phyloP scores from a whole-genome alignment of 805 yeast genomes.

The Ogataea corticis region DNA sequence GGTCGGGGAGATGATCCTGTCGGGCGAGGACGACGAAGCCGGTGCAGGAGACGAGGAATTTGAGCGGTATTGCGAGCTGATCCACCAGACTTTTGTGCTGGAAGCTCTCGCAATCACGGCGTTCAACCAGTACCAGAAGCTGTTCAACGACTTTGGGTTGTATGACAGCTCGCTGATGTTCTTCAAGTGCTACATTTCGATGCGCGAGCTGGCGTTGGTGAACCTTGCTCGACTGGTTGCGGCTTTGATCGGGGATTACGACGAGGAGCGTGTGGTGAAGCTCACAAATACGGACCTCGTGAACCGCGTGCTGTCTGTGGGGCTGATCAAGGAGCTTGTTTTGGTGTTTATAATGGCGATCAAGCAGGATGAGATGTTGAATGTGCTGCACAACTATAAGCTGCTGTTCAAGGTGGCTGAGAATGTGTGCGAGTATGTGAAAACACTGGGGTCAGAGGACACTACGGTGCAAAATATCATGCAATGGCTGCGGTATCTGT shows the following conservation, averaged over 20 bases:
- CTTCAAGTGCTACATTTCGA: slow-evolving; percentile 26
- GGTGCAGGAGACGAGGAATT: slow-evolving; percentile 12
- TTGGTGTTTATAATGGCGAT: slow-evolving; percentile 30
- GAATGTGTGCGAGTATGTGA: slow-evolving; percentile 20
- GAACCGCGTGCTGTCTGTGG: slow-evolving; percentile 22
- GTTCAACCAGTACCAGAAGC: slow-evolving; percentile 23
- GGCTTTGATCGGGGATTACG: slow-evolving; percentile 16
- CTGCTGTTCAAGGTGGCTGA: slow-evolving; percentile 28
- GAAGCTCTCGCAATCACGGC: slow-evolving; percentile 30
- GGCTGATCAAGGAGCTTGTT: slow-evolving; percentile 28
- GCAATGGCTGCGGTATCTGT: slow-evolving; percentile 35
- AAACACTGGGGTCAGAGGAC: slow-evolving; percentile 14
- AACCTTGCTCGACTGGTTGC: slow-evolving; percentile 23
- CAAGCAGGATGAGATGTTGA: slow-evolving; percentile 32
- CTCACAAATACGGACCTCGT: slow-evolving; percentile 17
- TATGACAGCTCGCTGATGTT: slow-evolving; percentile 27
- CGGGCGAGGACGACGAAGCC: slow-evolving; percentile 5
- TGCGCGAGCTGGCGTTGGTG: slow-evolving; percentile 28
- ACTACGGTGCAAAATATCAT: slow-evolving; percentile 23
- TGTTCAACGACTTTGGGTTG: slow-evolving; percentile 30
- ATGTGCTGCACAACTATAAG: slow-evolving; percentile 29
- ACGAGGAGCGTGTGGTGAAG: slow-evolving; percentile 11
- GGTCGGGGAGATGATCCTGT: slow-evolving; percentile 27
- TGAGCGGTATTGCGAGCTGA: slow-evolving; percentile 18
- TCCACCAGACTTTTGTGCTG: slow-evolving; percentile 29